A percentile compares a stretch with the other conserved stretches of the same genome.
Evolutionary conservation across 2,329 filamentous ascomycete genomes (phyloP).

Genomic region (Dothistroma septosporum): DNA sequence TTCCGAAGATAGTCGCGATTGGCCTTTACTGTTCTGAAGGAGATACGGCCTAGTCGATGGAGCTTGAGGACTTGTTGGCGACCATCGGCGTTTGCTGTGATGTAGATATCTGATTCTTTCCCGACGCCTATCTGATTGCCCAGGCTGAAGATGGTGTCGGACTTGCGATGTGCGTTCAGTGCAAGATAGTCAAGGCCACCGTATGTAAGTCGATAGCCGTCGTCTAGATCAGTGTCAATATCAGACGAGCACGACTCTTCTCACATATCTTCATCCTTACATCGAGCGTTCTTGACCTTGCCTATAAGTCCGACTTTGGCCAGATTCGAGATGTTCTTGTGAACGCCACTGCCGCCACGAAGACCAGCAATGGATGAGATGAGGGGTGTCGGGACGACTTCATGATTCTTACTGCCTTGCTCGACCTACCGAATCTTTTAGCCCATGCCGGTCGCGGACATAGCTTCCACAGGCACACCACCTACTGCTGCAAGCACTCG

Average conservation of each 20-base stretch:
- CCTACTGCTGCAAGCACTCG: conserved; percentile 84
- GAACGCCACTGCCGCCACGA: conserved; percentile 69
- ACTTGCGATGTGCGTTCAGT: conserved; percentile 79
- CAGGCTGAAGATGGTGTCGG: conserved; percentile 80
- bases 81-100: conserved; percentile 77
- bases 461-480: conserved; percentile 20
- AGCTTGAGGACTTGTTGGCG: conserved; percentile 86
- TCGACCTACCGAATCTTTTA: conserved; percentile 62
- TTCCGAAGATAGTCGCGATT: conserved; percentile 94
- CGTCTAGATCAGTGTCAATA: conserved; percentile 52
- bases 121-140: conserved; percentile 93
- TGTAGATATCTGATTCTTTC: conserved; percentile 95
- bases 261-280: conserved; percentile 33
- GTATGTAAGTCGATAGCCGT: conserved; percentile 94
- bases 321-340: conserved; percentile 81
- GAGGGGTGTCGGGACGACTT: conserved; percentile 85
- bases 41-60: conserved; percentile 89
- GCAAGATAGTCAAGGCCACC: conserved; percentile 97
- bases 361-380: conserved; percentile 82
- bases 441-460: conserved; percentile 14
- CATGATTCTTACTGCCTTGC: conserved; percentile 91
- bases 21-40: conserved; percentile 91
- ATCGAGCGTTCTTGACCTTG: conserved; percentile 90
- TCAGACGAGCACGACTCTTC: not conserved
- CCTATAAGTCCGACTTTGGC: conserved; percentile 91